Base-by-base conservation (phyloP, 2,329 filamentous ascomycete genomes). In the Ascochyta clinopodiicola region DNA sequence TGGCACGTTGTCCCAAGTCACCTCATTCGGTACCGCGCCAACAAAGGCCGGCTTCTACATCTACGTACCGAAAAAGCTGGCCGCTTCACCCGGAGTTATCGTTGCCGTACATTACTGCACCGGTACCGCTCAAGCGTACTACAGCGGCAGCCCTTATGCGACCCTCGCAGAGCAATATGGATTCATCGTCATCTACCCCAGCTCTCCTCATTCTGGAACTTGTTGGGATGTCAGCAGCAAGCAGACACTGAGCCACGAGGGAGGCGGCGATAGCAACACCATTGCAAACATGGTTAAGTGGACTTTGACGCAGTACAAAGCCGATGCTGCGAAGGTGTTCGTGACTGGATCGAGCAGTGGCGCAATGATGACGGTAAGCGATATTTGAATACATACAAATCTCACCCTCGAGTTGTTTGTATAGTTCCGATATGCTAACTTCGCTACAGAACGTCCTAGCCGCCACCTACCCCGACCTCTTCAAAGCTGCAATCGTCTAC, bases 251-350 rank as follows among this genome's bases (percentile, higher is more conserved):
- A 84, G 77, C 12, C 84, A 86, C 63, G 77, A 83, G 46, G 84
- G 82, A 13, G 84, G 84, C 24, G 83, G 83, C 3, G 82, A 87
- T 68, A 82, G 78, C 56, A 79, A 82, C 49, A 77, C 79, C 2
- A 84, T 88, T 59, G 82, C 80, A 34, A 85, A 83, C 67, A 87
- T 87, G 84, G 83, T 86, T 32, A 77, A 73, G 43, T 86, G 84
- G 67, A 77, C 82, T 2, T 65, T 86, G 13, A 59, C 63, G 5
- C 77, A 78, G 62, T 86, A 87, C 71, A 74, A 75, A 2, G 84
- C 75, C 19, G 81, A 87, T 64, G 60, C 78, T 21, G 72, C 63
- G 54, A 78, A 78, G 59, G 81, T 87, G 6, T 87, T 82, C 56
- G 82, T 82, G 3, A 84, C 82, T 0, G 85, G 85, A 17, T 72